Evolutionary conservation across 2,329 filamentous ascomycete species (phyloP), one percentile per base, ranked within the genome.

Genomic region (Venturia aucupariae): DNA sequence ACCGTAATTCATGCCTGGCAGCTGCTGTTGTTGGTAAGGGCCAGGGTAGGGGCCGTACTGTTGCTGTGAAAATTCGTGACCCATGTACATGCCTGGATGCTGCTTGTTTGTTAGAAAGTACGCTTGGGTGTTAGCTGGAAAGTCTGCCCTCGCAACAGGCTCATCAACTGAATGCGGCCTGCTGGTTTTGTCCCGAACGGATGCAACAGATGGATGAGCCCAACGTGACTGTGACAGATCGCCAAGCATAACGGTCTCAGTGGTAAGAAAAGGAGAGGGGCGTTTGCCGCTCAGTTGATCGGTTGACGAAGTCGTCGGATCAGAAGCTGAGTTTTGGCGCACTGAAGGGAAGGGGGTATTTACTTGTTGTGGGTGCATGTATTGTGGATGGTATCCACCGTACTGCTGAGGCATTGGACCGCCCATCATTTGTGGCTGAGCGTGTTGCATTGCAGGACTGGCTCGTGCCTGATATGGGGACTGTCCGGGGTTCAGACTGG

Each of bases 351-450:
- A 77, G 77, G 80, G 78, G 71, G 71, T 76, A 78, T 79, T 82
- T 85, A 83, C 84, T 83, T 86, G 78, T 81, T 85, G 80, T 75
- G 76, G 81, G 73, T 75, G 82, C 74, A 82, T 80, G 69, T 81
- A 81, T 68, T 80, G 82, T 68, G 76, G 80, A 72, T 84, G 87
- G 74, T 83, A 82, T 60, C 80, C 81, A 71, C 44, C 22, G 24
- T 83, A 81, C 62, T 80, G 80, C 69, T 84, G 84, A 68, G 84
- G 84, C 78, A 87, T 89, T 54, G 83, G 82, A 66, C 83, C 81
- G 65, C 24, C 39, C 30, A 39, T 55, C 54, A 42, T 73, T 59
- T 72, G 71, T 65, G 74, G 71, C 42, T 81, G 81, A 76, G 90
- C 89, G 60, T 82, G 83, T 51, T 81, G 79, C 65, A 80, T 76